These are phyloP conservation scores for Capniomyces stellatus DNA, from an alignment of 371 early-diverging fungal species.

Conservation along the genomic window DNA sequence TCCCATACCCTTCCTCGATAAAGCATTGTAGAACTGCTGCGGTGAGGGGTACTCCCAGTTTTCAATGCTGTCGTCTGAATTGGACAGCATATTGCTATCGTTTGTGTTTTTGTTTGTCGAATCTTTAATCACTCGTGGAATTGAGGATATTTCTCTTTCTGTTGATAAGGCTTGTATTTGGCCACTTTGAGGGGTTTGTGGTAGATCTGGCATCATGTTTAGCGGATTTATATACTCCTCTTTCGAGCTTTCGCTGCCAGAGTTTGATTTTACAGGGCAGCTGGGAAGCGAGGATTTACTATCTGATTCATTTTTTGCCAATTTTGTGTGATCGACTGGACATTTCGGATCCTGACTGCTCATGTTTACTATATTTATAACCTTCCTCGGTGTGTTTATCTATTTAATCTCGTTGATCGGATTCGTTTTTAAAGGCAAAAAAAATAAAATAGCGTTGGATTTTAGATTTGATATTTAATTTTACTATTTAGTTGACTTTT, in stretches of 20 bases:
- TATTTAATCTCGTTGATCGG: no score
- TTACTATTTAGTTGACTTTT: no score
- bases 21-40: conserved; percentile 90
- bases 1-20: conserved; percentile 83
- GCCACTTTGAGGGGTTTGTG: conserved; percentile 42
- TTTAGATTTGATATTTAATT: no score
- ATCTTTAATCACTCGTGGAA: conserved; percentile 22
- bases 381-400: no score
- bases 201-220: conserved; percentile 69
- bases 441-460: no score
- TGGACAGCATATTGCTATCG: neutral
- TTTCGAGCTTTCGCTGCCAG: neutral
- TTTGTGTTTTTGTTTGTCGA: conserved; percentile 1
- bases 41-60: conserved; percentile 92
- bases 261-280: neutral
- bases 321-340: conserved; percentile 1
- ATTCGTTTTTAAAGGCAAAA: no score
- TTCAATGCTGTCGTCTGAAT: neutral
- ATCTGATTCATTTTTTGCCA: neutral
- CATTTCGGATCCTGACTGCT: conserved; percentile 6
- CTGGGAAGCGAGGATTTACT: neutral
- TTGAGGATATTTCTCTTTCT: conserved; percentile 38
- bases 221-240: conserved; percentile 34
- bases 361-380: no score
- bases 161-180: conserved; percentile 50